These are phyloP conservation scores for Didymella lethalis DNA, from an alignment of 2,329 filamentous ascomycete species.

Conservation along the genomic window DNA sequence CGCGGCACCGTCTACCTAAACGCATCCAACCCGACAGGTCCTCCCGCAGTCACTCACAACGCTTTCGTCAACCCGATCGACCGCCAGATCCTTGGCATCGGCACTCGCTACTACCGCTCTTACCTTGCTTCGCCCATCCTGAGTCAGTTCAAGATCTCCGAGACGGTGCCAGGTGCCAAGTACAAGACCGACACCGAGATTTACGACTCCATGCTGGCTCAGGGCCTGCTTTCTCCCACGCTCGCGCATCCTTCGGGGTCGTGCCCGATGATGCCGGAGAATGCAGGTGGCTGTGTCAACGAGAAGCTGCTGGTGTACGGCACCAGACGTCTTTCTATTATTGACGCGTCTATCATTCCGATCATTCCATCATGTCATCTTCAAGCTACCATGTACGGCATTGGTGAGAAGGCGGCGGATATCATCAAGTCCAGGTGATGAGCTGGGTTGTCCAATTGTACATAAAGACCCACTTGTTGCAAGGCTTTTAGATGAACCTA, in stretches of 20 bases:
- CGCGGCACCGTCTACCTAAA: slow-evolving; percentile 48
- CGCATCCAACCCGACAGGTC: slow-evolving; percentile 36
- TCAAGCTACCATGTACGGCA: slow-evolving; percentile 45
- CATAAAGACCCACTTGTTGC: not conserved
- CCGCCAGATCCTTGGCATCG: slow-evolving; percentile 32
- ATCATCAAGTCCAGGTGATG: slow-evolving; percentile 7
- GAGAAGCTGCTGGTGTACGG: slow-evolving; percentile 44
- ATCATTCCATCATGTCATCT: slow-evolving; percentile 40
- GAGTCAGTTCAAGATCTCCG: slow-evolving; percentile 35
- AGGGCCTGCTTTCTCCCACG: slow-evolving; percentile 31
- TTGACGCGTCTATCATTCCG: slow-evolving; percentile 44
- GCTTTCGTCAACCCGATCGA: slow-evolving; percentile 42
- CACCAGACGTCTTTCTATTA: slow-evolving; percentile 32
- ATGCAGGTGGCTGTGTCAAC: slow-evolving; percentile 36
- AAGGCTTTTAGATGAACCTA: not conserved
- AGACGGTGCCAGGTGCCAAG: slow-evolving; percentile 35
- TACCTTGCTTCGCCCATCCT: slow-evolving; percentile 2
- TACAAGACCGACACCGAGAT: slow-evolving; percentile 35
- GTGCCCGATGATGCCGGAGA: slow-evolving; percentile 40
- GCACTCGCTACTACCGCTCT: slow-evolving; percentile 8
- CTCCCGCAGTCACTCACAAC: slow-evolving; percentile 37
- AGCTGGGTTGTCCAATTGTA: not conserved
- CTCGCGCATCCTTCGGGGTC: slow-evolving; percentile 43
- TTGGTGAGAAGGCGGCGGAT: slow-evolving; percentile 44
- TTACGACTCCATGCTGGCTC: slow-evolving; percentile 26